Evolutionary conservation across 768 basidiomycete species (phyloP).

Genomic region (Suillus sp.): DNA sequence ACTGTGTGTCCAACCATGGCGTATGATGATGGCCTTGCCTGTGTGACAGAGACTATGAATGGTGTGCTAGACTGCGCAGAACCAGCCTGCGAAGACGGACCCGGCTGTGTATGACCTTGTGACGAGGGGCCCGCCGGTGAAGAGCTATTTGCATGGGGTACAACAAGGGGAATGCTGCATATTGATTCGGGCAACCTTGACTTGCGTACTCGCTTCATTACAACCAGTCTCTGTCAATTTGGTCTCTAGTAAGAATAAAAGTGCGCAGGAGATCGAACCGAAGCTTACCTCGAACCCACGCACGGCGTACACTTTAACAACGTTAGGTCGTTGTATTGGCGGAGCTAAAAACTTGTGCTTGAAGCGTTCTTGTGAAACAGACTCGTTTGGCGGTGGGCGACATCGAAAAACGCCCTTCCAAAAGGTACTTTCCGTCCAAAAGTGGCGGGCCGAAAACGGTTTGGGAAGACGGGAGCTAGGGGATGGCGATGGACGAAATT

Average conservation of each 20-base stretch:
- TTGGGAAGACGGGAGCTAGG: too few species aligned
- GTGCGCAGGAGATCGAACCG: neutral
- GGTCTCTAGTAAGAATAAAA: neutral
- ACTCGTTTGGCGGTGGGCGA: too few species aligned
- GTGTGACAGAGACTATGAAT: neutral
- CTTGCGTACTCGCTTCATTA: too few species aligned
- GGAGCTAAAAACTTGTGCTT: neutral
- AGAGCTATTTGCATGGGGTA: too few species aligned
- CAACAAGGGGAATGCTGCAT: neutral
- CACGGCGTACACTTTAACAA: neutral
- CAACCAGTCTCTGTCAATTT: neutral
- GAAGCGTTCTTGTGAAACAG: too few species aligned
- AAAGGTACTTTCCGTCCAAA: too few species aligned
- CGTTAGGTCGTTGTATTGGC: neutral
- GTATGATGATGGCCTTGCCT: neutral
- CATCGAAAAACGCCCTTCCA: too few species aligned
- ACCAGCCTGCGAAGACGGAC: neutral
- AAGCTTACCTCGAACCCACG: neutral
- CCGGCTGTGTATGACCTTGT: too few species aligned
- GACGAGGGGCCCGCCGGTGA: too few species aligned
- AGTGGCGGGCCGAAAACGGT: too few species aligned
- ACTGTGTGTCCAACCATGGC: neutral
- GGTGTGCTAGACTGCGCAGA: neutral
- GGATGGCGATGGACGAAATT: too few species aligned
- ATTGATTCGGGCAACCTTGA: too few species aligned